phyloP scores from a whole-genome alignment of 73 alveolate species.

The Strombidium stylifer region DNA sequence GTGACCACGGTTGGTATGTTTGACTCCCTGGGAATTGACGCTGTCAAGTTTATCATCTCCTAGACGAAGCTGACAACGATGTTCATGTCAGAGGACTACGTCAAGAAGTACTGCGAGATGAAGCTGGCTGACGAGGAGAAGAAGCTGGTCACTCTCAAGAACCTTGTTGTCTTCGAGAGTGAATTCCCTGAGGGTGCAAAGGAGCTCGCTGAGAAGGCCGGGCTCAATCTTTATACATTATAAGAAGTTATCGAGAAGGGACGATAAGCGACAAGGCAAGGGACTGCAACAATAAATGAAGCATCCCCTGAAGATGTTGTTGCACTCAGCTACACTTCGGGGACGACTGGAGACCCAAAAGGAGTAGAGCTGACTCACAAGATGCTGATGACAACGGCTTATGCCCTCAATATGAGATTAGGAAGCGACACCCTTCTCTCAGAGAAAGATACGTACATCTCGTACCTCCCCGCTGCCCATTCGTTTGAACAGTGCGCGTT shows the following conservation, averaged over 20 bases:
- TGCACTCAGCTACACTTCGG: slow-evolving; percentile 70
- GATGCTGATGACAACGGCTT: no score
- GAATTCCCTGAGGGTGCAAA: slow-evolving; percentile 10
- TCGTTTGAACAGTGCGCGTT: slow-evolving; percentile 4
- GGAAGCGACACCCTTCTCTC: no score
- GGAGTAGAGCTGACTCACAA: slow-evolving; percentile 8
- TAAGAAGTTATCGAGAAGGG: slow-evolving; percentile 47
- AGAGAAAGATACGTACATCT: neutral
- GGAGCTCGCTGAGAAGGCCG: slow-evolving; percentile 15
- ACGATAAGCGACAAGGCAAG: neutral
- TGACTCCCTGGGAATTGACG: slow-evolving; percentile 78
- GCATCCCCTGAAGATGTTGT: slow-evolving; percentile 49
- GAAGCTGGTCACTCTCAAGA: slow-evolving; percentile 33
- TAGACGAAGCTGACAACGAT: slow-evolving; percentile 67
- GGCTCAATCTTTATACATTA: slow-evolving; percentile 20
- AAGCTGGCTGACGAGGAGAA: neutral
- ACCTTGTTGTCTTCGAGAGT: slow-evolving; percentile 47
- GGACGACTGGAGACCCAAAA: slow-evolving; percentile 78
- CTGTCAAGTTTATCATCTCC: slow-evolving; percentile 56
- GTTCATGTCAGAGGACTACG: slow-evolving; percentile 48
- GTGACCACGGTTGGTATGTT: slow-evolving; percentile 69
- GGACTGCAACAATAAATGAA: neutral
- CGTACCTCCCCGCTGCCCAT: slow-evolving; percentile 35
- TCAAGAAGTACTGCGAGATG: slow-evolving; percentile 26
- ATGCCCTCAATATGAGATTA: no score